Conservation (phyloP, 2,329 filamentous ascomycete species). For the Emmonsiellopsis sp. region DNA sequence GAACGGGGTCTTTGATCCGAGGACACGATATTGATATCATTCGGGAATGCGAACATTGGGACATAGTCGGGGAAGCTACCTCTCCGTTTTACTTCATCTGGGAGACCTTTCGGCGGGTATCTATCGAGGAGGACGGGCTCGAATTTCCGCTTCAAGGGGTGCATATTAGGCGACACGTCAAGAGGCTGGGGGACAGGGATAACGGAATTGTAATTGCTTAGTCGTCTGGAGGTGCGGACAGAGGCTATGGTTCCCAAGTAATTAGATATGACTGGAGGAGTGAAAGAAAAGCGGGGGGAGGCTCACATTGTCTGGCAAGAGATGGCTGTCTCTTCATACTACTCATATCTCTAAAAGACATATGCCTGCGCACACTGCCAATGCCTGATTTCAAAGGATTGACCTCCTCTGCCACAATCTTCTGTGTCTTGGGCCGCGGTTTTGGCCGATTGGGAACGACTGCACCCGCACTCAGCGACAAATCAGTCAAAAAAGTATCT, state of each 20-base stretch:
- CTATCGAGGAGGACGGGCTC: conserved; percentile 93
- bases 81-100: conserved; percentile 69
- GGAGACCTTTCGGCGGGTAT: conserved; percentile 75
- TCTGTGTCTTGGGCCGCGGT: conserved; percentile 70
- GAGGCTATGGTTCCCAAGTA: conserved; percentile 42
- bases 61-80: conserved; percentile 94
- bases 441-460: conserved; percentile 60
- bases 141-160: conserved; percentile 85
- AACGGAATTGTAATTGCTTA: conserved; percentile 97
- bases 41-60: conserved; percentile 98
- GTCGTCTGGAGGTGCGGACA: conserved; percentile 70
- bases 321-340: conserved; percentile 82
- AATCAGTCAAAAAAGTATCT: conserved; percentile 85
- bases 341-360: conserved; percentile 91
- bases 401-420: conserved; percentile 66
- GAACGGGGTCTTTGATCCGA: conserved; percentile 86
- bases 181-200: conserved; percentile 89
- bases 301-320: conserved; percentile 62
- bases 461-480: conserved; percentile 78
- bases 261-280: conserved; percentile 4
- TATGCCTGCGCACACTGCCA: conserved; percentile 81
- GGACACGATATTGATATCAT: conserved; percentile 94
- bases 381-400: conserved; percentile 49
- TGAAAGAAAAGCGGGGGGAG: conserved; percentile 4
- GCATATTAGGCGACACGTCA: conserved; percentile 83